Evolutionary conservation across 2,329 filamentous ascomycete genomes (phyloP).

Genomic region (Nemania sp.): DNA sequence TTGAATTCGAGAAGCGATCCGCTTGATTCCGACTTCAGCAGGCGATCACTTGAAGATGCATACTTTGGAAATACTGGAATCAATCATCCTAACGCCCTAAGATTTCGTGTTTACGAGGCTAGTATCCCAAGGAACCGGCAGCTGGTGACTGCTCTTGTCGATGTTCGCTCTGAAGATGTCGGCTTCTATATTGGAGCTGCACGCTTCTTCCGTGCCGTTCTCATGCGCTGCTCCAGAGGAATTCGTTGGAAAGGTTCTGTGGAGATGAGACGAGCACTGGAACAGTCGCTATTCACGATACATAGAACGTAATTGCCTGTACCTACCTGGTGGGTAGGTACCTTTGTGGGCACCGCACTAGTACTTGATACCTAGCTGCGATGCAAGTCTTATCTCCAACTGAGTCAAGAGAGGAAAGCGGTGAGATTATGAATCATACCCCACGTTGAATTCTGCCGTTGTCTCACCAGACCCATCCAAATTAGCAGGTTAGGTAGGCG

Average conservation of each 20-base stretch:
- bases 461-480: neutral
- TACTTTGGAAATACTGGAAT: constrained; percentile 40
- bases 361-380: neutral
- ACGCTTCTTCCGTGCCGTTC: constrained; percentile 40
- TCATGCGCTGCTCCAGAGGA: constrained; percentile 31
- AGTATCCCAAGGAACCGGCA: constrained; percentile 35
- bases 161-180: constrained; percentile 41
- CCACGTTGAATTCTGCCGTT: constrained; percentile 30
- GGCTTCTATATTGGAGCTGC: constrained; percentile 42
- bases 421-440: constrained; percentile 4
- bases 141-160: constrained; percentile 36
- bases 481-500: constrained; percentile 10
- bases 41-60: constrained; percentile 33
- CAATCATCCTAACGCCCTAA: constrained; percentile 37
- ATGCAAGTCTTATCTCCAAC: neutral
- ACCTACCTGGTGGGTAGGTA: too few species aligned
- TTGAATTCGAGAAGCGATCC: too few species aligned
- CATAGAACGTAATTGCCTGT: too few species aligned
- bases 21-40: constrained; percentile 35
- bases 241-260: constrained; percentile 33
- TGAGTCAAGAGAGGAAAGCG: constrained; percentile 18
- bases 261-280: constrained; percentile 30
- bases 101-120: constrained; percentile 35
- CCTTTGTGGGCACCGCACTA: neutral
- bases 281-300: constrained; percentile 34